phyloP scores from a whole-genome alignment of 2,329 filamentous ascomycete species.

The Alternaria ethzedia region DNA sequence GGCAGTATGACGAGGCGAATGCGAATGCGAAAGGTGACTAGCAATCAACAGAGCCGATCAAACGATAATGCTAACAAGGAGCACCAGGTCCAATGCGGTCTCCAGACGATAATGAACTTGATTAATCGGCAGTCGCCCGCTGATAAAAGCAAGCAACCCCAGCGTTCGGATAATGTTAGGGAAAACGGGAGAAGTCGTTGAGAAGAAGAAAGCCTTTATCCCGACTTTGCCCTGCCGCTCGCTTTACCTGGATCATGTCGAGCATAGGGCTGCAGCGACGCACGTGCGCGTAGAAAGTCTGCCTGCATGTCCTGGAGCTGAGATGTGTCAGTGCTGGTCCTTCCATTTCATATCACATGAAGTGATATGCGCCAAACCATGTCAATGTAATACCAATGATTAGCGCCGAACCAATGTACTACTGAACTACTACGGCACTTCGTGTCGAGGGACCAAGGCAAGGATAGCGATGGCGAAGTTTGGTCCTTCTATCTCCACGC shows the following conservation, averaged over 20 bases:
- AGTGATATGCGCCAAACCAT: background rate
- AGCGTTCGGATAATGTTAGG: background rate
- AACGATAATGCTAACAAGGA: background rate
- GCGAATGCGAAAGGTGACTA: background rate
- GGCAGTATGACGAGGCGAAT: background rate
- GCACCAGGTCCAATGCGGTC: background rate
- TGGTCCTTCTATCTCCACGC: conserved; percentile 9
- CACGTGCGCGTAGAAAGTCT: conserved; percentile 1
- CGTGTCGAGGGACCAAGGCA: background rate
- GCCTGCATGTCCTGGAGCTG: conserved; percentile 1
- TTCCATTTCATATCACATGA: background rate
- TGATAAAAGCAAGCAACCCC: background rate
- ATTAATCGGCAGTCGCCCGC: background rate
- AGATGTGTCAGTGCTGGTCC: background rate
- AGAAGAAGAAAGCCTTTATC: background rate
- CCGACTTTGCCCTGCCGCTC: background rate
- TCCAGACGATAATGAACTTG: background rate
- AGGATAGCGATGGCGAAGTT: background rate
- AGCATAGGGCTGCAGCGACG: conserved; percentile 2
- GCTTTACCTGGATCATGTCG: background rate
- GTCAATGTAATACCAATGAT: conserved; percentile 3
- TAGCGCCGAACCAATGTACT: background rate
- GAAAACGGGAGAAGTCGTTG: background rate
- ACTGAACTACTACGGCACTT: background rate
- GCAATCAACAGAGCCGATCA: background rate